Base-by-base conservation (phyloP, 139 green algal species). In the Nannochloris sp. region DNA sequence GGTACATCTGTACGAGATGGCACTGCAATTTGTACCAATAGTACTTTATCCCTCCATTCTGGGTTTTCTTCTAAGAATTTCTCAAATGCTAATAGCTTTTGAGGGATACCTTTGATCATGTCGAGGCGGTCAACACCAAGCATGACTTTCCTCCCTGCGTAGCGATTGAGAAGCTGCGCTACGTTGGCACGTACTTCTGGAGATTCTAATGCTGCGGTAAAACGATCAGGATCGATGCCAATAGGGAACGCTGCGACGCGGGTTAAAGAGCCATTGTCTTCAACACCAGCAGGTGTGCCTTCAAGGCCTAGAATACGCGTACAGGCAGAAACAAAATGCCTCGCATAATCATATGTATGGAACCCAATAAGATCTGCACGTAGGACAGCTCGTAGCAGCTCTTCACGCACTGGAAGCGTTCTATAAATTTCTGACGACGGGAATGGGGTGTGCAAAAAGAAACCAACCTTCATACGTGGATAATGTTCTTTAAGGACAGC, bases 61-160 rank as follows among this genome's bases (percentile, higher is more conserved):
- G 86, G 83, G 65, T 97, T 83, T 79, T 98, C 92, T 65, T 96
- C 88, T 51, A 97, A 77, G 54, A 97, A 97, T 85, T 97, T 98
- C 77, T 99, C 95, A 82, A 96, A 98, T 12, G 92, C 94, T 37
- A 99, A 86, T 65, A 99, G 87, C 83, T 99, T 99, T 78, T 97
- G 93, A 0, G 94, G 94, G 46, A 99, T 99, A 76, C 95, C 95
- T 77, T 99, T 99, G 73, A 99, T 96, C 90, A 98, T 97, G 85
- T 99, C 94, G 56, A 99, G 77, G 27, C 94, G 80, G 78, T 99
- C 94, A 51, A 99, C 94, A 2, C 94, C 94, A 51, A 99, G 77
- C 94, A 99, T 97, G 31, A 99, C 88, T 77, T 94, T 94, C 39
- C 87, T 68, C 0, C 87, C 87, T 9, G 87, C 85, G 37, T 92